Base-by-base conservation (phyloP, 306 rosid genomes). In the Lathyrus sativus region DNA sequence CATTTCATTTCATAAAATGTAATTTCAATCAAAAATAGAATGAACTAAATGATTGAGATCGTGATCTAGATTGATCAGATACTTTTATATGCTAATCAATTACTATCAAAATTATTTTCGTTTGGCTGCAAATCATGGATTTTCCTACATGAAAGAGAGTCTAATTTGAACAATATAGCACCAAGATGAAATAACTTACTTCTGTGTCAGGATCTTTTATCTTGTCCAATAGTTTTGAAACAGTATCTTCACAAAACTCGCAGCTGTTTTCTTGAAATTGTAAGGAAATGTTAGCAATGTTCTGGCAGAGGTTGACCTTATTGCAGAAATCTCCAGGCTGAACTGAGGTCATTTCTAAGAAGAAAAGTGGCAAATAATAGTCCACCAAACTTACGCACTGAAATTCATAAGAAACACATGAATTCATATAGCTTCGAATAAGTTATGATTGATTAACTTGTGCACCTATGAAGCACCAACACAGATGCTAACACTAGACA, bases 331-430 rank as follows among this genome's bases (percentile, higher is more conserved):
- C 78, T 74, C 38, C 74, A 24, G 97, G 92, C 75, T 84, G 76
- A 71, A 88, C 1, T 11, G 85, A 17, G 73, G 85, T 45, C 44
- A 81, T 8, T 87, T 88, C 95, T 57, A 62, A 41, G 83, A 93
- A 88, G 87, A 93, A 82, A 55, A 88, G 86, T 42, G 99, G 90
- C 69, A 85, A 83, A 73, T 93, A 93, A 58, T 85, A 73, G 80
- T 90, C 86, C 85, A 93, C 99, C 85, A 93, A 74, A 65, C 68
- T 43, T 73, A 62, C 9, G 75, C 99, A 93, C 99, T 93, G 9
- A 29, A 65, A 55, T 29, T 53, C 61, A 59, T 26, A 75, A 11
- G 48, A 70, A 43, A 72, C 11, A 39, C 19, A 44, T 38, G 19
- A 77, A 43, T 57, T 69, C 35, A 80, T 22, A 35, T 29, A 44